These are phyloP conservation scores for Colletotrichum tanaceti DNA, from an alignment of 2,329 filamentous ascomycete species.

Conservation along the genomic window DNA sequence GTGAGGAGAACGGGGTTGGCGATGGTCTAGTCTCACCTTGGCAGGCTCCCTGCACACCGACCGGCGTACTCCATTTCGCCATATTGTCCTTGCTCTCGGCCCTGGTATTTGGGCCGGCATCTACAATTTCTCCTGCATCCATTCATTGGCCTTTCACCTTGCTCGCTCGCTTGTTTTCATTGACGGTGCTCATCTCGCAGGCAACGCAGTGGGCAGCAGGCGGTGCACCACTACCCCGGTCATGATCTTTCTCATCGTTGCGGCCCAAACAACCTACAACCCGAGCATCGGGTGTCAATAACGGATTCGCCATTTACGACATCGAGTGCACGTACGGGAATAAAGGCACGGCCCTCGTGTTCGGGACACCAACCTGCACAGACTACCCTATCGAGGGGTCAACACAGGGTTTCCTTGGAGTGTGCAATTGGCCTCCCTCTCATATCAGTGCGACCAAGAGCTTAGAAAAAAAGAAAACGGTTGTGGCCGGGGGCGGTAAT, in stretches of 20 bases:
- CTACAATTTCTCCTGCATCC: conserved; percentile 24
- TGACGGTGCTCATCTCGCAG: conserved; percentile 45
- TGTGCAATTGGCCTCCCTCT: not conserved
- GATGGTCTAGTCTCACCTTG: conserved; percentile 39
- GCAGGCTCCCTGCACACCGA: conserved; percentile 26
- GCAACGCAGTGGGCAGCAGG: conserved; percentile 31
- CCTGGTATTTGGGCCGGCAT: conserved; percentile 30
- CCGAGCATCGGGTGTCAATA: conserved; percentile 36
- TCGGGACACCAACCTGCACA: conserved; percentile 16
- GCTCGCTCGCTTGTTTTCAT: conserved; percentile 41
- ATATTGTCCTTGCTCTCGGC: conserved; percentile 20
- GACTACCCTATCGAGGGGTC: not conserved
- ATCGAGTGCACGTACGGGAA: conserved; percentile 2
- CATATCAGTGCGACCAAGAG: not conserved
- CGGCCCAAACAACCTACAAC: conserved; percentile 34
- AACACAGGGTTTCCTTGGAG: not conserved
- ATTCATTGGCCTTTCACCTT: conserved; percentile 36
- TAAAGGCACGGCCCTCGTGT: conserved; percentile 24
- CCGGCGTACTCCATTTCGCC: conserved; percentile 14
- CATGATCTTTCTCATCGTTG: conserved; percentile 5
- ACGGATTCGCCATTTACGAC: conserved; percentile 27
- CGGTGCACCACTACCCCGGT: conserved; percentile 28
- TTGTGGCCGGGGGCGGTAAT: not conserved
- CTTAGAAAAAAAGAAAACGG: not conserved
- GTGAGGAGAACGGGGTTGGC: conserved; percentile 12